Conservation (phyloP, 2,329 filamentous ascomycete genomes). For the Zopfia rhizophila region DNA sequence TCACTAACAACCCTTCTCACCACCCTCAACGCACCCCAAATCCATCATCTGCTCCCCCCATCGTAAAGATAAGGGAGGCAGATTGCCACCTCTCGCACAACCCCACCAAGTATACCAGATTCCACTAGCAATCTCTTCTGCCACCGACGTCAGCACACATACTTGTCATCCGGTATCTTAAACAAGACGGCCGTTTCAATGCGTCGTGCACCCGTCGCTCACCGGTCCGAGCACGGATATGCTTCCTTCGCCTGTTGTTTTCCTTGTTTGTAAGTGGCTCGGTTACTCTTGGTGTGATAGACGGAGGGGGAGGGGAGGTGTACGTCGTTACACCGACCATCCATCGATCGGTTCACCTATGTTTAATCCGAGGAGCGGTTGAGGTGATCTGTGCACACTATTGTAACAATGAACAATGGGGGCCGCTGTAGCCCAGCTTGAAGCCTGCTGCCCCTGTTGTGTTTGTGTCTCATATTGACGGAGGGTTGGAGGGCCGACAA, state of each 20-base stretch:
- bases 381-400: conserved; percentile 8
- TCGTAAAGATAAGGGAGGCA: too few relatives aligned
- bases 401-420: too few relatives aligned
- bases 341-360: conserved; percentile 28
- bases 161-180: conserved; percentile 8
- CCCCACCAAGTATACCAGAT: conserved; percentile 7
- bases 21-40: too few relatives aligned
- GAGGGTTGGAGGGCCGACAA: too few relatives aligned
- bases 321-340: conserved; percentile 35
- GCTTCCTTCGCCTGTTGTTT: not conserved
- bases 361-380: conserved; percentile 22
- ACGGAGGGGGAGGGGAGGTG: conserved; percentile 20
- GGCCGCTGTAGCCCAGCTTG: too few relatives aligned
- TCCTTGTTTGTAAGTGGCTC: conserved; percentile 22
- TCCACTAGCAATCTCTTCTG: too few relatives aligned
- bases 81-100: too few relatives aligned
- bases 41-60: too few relatives aligned
- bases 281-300: too few relatives aligned
- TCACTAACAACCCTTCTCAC: too few relatives aligned
- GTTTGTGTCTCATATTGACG: too few relatives aligned
- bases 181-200: conserved; percentile 23
- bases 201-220: conserved; percentile 20
- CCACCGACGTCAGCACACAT: conserved; percentile 23
- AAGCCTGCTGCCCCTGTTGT: too few relatives aligned
- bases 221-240: conserved; percentile 13